Conservation (phyloP, 73 alveolate species). For the Paramecium primaurelia region DNA sequence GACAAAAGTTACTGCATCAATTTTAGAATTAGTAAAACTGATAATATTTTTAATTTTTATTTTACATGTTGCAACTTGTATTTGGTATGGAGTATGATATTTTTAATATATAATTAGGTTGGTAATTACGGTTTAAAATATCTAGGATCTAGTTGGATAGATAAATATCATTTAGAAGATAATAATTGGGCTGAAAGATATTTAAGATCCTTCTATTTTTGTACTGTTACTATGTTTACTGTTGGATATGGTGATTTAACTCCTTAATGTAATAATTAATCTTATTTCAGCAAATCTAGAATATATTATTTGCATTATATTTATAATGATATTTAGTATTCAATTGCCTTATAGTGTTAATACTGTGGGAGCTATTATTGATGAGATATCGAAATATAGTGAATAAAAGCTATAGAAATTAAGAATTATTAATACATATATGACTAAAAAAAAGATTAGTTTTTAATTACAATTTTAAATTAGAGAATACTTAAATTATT, state of each 20-base stretch:
- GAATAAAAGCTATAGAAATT: background rate
- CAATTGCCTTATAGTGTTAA: constrained; percentile 38
- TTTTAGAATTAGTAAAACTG: background rate
- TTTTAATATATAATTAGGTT: background rate
- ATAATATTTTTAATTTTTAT: background rate
- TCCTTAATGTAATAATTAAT: constrained; percentile 8
- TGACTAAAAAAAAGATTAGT: constrained; percentile 29
- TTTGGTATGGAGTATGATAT: constrained; percentile 31
- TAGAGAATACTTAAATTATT: constrained; percentile 26
- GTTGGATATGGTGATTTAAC: constrained; percentile 57
- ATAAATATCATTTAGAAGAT: background rate
- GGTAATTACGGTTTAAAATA: background rate
- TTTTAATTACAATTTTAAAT: background rate
- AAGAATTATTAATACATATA: constrained; percentile 5
- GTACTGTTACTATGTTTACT: constrained; percentile 46
- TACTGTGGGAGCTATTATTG: constrained; percentile 29
- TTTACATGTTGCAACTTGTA: constrained; percentile 18
- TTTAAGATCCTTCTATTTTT: constrained; percentile 23
- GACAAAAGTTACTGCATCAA: background rate
- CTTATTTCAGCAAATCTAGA: background rate
- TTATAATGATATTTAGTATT: constrained; percentile 14
- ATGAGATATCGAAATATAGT: background rate
- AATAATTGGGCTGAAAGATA: constrained; percentile 34
- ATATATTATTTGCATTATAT: background rate
- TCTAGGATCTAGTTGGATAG: background rate